These are phyloP conservation scores for Chimonanthus praecox DNA, from an alignment of 164 flowering plant genomes.

Conservation along the genomic window DNA sequence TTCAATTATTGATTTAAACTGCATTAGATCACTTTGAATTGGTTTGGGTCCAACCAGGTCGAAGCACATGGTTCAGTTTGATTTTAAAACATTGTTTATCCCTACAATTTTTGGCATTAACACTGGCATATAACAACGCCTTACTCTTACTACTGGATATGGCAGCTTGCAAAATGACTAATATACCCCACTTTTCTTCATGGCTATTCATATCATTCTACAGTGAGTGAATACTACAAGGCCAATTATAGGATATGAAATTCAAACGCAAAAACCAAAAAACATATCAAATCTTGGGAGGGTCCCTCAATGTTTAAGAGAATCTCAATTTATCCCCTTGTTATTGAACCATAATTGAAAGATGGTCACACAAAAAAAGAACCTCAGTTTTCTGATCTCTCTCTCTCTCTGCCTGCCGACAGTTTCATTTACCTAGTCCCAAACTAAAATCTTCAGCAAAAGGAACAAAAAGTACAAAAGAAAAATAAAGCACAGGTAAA, in stretches of 20 bases:
- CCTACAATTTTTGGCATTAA: too few species aligned
- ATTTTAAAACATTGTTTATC: too few species aligned
- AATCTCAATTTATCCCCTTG: neutral
- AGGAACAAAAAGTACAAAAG: neutral
- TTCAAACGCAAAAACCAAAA: neutral
- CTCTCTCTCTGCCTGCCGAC: conserved; percentile 20
- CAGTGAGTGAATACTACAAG: neutral
- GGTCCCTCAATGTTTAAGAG: neutral
- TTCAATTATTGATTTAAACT: too few species aligned
- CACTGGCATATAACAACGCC: too few species aligned
- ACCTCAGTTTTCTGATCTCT: neutral
- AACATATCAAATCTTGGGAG: neutral
- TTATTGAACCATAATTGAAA: neutral
- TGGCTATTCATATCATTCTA: neutral
- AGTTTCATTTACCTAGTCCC: conserved; percentile 6
- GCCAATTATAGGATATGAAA: neutral
- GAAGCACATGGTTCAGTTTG: too few species aligned
- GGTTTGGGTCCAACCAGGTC: too few species aligned
- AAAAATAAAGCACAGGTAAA: conserved; percentile 1
- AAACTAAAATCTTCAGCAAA: neutral
- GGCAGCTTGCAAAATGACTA: neutral
- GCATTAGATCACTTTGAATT: too few species aligned
- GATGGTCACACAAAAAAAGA: neutral
- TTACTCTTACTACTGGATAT: too few species aligned
- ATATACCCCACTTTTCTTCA: neutral